Percentiles rank a stretch among this genome's conserved stretches.
Conservation (phyloP, 495 filamentous ascomycete species). For the Geoglossum glabrum region DNA sequence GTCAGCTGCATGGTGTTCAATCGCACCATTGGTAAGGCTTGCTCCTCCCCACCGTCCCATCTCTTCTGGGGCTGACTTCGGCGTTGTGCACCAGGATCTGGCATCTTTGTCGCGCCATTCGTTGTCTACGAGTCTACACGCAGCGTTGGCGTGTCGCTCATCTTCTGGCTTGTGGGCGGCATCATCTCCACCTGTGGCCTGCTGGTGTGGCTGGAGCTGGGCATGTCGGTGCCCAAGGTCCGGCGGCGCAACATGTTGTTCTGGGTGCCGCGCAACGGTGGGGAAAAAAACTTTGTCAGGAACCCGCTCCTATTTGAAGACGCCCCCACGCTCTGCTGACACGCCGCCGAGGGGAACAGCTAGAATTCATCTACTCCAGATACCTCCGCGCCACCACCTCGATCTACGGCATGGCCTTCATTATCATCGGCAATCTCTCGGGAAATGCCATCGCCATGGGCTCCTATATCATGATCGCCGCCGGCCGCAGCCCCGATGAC, state of each 20-base stretch:
- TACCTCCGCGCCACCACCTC: slow-evolving; percentile 13
- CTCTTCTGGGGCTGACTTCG: too few species aligned
- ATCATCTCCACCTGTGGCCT: neutral
- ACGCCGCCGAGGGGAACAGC: too few species aligned
- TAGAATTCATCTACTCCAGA: neutral
- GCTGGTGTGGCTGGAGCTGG: neutral
- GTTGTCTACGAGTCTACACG: neutral
- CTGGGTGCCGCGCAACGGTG: neutral
- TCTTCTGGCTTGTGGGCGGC: neutral
- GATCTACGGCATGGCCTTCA: slow-evolving; percentile 26
- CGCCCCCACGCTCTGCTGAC: too few species aligned
- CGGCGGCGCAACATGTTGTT: neutral
- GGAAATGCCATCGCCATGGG: slow-evolving; percentile 28
- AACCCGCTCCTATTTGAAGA: too few species aligned
- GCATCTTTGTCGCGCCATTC: neutral
- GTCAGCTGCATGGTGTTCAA: too few species aligned
- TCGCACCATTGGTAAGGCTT: too few species aligned
- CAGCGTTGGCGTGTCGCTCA: neutral
- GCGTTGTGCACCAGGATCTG: neutral
- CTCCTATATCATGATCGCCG: slow-evolving; percentile 13
- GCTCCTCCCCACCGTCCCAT: too few species aligned
- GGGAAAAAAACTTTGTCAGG: neutral
- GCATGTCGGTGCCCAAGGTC: neutral
- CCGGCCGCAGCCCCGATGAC: neutral
- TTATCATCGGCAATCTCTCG: slow-evolving; percentile 29